Evolutionary conservation across 805 yeast genomes (phyloP).

Genomic region (Hanseniaspora guilliermondii): DNA sequence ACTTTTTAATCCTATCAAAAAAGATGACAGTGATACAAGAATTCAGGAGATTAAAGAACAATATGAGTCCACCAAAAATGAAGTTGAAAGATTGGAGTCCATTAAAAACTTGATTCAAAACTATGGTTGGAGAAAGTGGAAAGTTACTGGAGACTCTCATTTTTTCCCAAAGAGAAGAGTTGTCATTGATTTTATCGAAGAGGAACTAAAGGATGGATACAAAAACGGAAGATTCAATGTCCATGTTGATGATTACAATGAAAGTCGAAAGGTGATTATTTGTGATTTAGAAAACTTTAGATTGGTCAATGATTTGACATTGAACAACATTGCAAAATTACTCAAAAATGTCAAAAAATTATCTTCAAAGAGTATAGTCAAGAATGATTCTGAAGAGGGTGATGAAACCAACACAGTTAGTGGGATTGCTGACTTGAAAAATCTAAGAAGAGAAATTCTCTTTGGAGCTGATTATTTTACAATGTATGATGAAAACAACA

Average conservation of each 20-base stretch:
- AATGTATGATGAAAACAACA: background rate
- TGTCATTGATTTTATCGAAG: slow-evolving; percentile 30
- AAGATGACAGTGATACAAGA: background rate
- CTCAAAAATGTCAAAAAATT: slow-evolving; percentile 23
- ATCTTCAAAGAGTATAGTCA: background rate
- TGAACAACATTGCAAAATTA: slow-evolving; percentile 27
- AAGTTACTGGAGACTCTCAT: slow-evolving; percentile 30
- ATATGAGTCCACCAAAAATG: slow-evolving; percentile 15
- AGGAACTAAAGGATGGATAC: slow-evolving; percentile 27
- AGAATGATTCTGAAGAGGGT: background rate
- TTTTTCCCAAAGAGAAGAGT: slow-evolving; percentile 30
- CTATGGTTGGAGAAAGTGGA: slow-evolving; percentile 30
- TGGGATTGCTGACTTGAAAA: background rate
- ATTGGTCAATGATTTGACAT: slow-evolving; percentile 25
- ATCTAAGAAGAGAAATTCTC: background rate
- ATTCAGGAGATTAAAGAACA: background rate
- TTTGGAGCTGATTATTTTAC: background rate
- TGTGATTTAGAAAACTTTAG: slow-evolving; percentile 29
- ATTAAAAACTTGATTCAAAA: slow-evolving; percentile 25
- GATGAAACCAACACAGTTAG: background rate
- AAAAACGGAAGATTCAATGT: slow-evolving; percentile 24
- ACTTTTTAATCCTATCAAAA: background rate
- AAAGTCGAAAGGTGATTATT: slow-evolving; percentile 24
- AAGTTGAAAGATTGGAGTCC: slow-evolving; percentile 14
- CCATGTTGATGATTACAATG: slow-evolving; percentile 24